Evolutionary conservation across 345 rosid genomes (phyloP), one percentile per base, ranked within the genome.

Genomic region (Turnera subulata): DNA sequence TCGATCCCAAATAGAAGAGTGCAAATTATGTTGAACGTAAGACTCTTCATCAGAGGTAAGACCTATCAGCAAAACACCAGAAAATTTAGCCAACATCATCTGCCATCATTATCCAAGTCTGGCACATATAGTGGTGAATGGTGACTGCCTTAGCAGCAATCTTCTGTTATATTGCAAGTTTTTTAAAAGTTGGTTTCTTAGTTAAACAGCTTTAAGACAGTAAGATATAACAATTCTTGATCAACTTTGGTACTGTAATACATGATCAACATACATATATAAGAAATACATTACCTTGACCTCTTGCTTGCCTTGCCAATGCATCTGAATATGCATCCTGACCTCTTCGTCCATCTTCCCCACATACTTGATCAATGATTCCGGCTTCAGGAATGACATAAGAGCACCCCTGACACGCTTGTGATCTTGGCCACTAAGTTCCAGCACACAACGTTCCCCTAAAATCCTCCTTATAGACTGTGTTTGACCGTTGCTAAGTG

Each of bases 261-360:
- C n/a, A n/a, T n/a, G n/a, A n/a, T n/a, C n/a, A n/a, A n/a, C n/a
- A n/a, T n/a, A n/a, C n/a, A 8, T 23, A 16, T 2, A 16, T 25
- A 44, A 20, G 40, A 8, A 35, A 35, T 10, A 38, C 23, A 2
- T n/a, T 63, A 78, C 76, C 60, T 15, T 64, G 50, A 79, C 68
- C 46, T 66, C 64, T 21, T 78, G 69, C 62, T 80, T 76, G 44
- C 79, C 79, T 38, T 44, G 45, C 83, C 85, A 76, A 3, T 78
- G 69, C 55, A 47, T 48, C 62, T 74, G 38, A 11, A 84, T 63
- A 50, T 80, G 83, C 64, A 53, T 14, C 74, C 72, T 74, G 26
- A 84, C 72, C 64, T 74, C 84, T 61, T 37, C 65, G 21, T 82
- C 84, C 50, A 84, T 82, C 65, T 74, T 76, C 22, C 73, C 81